Base-by-base conservation (phyloP, 1,284 basidiomycete genomes). In the Puccinia triticina region DNA sequence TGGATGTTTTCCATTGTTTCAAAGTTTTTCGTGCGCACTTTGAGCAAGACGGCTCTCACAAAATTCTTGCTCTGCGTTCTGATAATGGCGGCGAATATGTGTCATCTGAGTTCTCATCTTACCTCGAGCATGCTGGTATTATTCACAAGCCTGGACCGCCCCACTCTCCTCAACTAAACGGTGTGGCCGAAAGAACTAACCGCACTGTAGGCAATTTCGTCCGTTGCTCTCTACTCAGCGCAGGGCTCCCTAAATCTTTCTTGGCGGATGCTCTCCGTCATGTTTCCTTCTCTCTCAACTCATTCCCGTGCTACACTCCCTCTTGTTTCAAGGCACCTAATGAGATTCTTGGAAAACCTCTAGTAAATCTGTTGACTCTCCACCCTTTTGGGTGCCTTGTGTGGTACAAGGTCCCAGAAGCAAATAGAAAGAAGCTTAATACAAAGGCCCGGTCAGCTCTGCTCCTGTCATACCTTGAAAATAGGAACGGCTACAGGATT, bases 351-450 rank as follows among this genome's bases (percentile, higher is more conserved):
- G 18, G 40, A 4, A 5, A 5, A 14, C 48, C 48, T 4, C 11
- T 43, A 2, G 50, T 75, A 5, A 14, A 48, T 37, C 3, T 55
- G 1, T 14, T n/a, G 11, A 10, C 5, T 8, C 48, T 75, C 2
- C 50, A 75, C 46, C 73, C 73, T 3, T 75, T 75, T 23, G 73
- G 73, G n/a, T 75, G 73, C n/a, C 46, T 50, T 2, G 34, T 46
- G 32, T 75, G 50, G 46, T 57, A 29, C 73, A 48, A 75, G 32
- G 73, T 75, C 2, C 73, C 50, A 11, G 50, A 55, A 29, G 50
- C 73, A 7, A 75, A 29, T n/a, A 8, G 23, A 50, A 29, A 48
- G 1, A 57, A 55, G n/a, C 37, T 72, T 18, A 16, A 72, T 23
- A 2, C 37, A 12, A 72, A 72, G 18, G 69, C 32, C 4, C 26